Evolutionary conservation across 2,329 filamentous ascomycete genomes (phyloP).

Genomic region (Colletotrichum sp.): DNA sequence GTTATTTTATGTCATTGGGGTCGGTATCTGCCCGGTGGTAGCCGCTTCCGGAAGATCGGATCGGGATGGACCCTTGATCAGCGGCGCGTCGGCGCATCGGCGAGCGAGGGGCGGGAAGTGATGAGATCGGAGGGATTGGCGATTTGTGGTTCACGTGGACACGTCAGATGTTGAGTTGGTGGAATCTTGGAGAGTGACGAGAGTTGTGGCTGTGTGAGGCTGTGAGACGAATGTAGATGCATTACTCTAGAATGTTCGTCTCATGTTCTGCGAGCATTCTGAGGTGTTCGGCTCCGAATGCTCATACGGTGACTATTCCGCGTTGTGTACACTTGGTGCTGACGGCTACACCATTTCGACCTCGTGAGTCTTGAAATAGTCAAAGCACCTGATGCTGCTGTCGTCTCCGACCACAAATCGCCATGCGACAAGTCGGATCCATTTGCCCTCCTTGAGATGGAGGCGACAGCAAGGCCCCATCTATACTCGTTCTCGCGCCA

Average conservation of each 20-base stretch:
- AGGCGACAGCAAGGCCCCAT: neutral
- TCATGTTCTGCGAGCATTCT: neutral
- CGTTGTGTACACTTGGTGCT: neutral
- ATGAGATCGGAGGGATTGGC: neutral
- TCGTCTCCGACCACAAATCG: neutral
- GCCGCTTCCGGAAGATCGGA: neutral
- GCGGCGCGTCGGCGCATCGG: neutral
- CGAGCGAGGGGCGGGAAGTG: neutral
- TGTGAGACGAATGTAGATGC: neutral
- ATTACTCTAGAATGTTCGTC: neutral
- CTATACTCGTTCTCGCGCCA: neutral
- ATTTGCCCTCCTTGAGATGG: neutral
- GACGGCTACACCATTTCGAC: neutral
- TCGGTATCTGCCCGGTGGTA: neutral
- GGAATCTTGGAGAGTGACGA: neutral
- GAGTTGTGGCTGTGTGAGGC: neutral
- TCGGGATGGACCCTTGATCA: neutral
- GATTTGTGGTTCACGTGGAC: neutral
- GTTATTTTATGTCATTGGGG: neutral
- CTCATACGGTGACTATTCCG: neutral
- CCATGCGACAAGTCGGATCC: neutral
- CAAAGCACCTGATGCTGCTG: neutral
- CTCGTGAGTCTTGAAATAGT: neutral
- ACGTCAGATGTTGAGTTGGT: neutral
- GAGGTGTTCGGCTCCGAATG: fast-evolving